Percentiles rank a stretch among this genome's conserved stretches.
Evolutionary conservation across 441 rosid species (phyloP).

Genomic region (Euphorbia corollata): DNA sequence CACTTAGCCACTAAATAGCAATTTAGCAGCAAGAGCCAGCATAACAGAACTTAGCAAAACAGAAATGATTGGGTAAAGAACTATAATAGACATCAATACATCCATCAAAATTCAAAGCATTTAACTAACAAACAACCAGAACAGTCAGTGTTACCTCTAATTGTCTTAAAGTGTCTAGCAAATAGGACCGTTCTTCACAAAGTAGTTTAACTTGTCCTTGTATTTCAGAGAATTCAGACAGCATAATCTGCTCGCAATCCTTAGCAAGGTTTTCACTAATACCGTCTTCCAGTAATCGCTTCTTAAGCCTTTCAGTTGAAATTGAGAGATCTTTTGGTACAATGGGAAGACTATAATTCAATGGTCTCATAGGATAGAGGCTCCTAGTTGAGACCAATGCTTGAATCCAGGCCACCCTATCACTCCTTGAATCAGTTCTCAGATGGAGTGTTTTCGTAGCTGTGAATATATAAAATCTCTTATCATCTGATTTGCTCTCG

Average conservation of each 20-base stretch:
- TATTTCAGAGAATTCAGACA: constrained; percentile 67
- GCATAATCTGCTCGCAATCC: constrained; percentile 85
- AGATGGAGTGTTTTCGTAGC: constrained; percentile 90
- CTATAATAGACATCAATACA: neutral
- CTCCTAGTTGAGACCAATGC: constrained; percentile 65
- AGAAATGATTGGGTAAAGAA: neutral
- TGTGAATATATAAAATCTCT: constrained; percentile 81
- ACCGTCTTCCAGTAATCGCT: constrained; percentile 60
- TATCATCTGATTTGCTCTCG: constrained; percentile 90
- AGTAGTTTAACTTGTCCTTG: constrained; percentile 58
- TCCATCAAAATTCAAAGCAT: no score
- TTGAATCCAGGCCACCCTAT: constrained; percentile 88
- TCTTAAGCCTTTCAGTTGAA: constrained; percentile 66
- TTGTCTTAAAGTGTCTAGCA: constrained; percentile 69
- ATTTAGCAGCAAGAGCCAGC: neutral
- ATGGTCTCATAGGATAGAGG: constrained; percentile 49
- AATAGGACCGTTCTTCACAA: constrained; percentile 61
- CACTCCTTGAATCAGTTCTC: constrained; percentile 72
- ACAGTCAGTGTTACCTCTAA: constrained; percentile 48
- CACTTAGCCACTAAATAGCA: neutral
- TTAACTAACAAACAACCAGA: no score
- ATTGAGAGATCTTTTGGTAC: constrained; percentile 48
- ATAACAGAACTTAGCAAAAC: neutral
- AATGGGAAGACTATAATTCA: constrained; percentile 48
- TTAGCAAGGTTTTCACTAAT: constrained; percentile 52